Evolutionary conservation across 192 early-diverging fungal species (phyloP), one percentile per base, ranked within the genome.

Genomic region (Diversispora eburnea): DNA sequence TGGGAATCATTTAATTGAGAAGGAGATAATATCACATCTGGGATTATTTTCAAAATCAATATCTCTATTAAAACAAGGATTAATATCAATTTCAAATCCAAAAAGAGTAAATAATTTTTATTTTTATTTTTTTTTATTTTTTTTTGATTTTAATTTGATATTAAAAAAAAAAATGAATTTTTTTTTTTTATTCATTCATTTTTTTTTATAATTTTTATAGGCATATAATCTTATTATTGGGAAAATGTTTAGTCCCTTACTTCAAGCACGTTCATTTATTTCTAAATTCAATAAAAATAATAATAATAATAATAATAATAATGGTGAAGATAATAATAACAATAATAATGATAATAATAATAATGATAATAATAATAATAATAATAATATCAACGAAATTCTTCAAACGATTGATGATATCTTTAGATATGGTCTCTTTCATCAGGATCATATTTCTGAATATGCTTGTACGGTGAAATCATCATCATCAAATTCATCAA

Each of bases 401-500:
- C 8, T 64, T 3, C 8, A 45, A n/a, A 7, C 20, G 0, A 64
- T 64, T 17, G 43, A 64, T 10, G 10, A 15, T 12, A 64, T 64
- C 43, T 19, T 64, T 43, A 6, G 43, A 64, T 12, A 41, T 64
- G 62, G 62, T 15, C 62, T 64, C 5, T 64, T 64, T 45, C 62
- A 64, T 43, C 62, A 64, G 39, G 62, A 64, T n/a, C 62, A 64
- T 45, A 39, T 64, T 42, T 17, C 43, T 4, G 62, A 64, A 64
- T 64, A 64, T 45, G 42, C 5, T 64, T 4, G 2, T 13, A 12
- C 15, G 5, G 13, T 12, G 15, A 54, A 54, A 4, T 3, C 39
- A 64, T 15, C 39, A 45, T 13, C 43, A 6, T 64, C 62, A 3
- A 42, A 17, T 15, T 45, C 12, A 5, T 17, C 0, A 5, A 45